Base-by-base conservation (phyloP, 106 monocot species). In the Gastrodia elata region DNA sequence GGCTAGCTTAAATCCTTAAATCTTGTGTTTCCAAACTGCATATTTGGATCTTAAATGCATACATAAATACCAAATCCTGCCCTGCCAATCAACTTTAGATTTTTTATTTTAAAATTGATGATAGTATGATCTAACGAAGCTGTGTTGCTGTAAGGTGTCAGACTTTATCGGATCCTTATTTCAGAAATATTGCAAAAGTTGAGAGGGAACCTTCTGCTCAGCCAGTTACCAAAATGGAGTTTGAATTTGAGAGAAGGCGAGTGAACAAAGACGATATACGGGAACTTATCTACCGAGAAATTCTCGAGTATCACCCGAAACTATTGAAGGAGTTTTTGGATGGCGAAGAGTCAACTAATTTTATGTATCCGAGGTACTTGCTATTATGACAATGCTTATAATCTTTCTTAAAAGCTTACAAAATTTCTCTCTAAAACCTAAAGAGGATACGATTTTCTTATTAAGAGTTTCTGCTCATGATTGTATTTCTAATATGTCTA, bases 111-210 rank as follows among this genome's bases (percentile, higher is more conserved):
- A 4, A 16, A 20, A 27, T 33, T 42, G 8, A 11, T 48, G 64
- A 68, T 24, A 37, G 18, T 28, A 4, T 33, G 6, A 70, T 74
- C 80, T 79, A 82, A 81, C 81, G 71, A 64, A 68, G 81, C 48
- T 74, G 27, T 79, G 74, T 78, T 80, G 26, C 77, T 16, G 73
- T 68, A 81, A 79, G 59, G 68, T 76, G 57, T 78, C 85, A 94
- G 94, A 91, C 94, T 70, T 70, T 94, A 65, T 91, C 88, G 42
- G 94, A 94, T 88, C 91, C 88, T 38, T 94, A 94, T 88, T 94
- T 94, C 76, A 94, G 76, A 65, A 78, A 84, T 73, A 81, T 94
- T 75, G 91, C 94, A 28, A 94, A 83, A 25, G 88, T 94, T 37
- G 91, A 94, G 72, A 91, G 94, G 75, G 94, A 94, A 68, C 91